Conservation (phyloP, 2,329 filamentous ascomycete species). For the Phaeosphaeria sp. region DNA sequence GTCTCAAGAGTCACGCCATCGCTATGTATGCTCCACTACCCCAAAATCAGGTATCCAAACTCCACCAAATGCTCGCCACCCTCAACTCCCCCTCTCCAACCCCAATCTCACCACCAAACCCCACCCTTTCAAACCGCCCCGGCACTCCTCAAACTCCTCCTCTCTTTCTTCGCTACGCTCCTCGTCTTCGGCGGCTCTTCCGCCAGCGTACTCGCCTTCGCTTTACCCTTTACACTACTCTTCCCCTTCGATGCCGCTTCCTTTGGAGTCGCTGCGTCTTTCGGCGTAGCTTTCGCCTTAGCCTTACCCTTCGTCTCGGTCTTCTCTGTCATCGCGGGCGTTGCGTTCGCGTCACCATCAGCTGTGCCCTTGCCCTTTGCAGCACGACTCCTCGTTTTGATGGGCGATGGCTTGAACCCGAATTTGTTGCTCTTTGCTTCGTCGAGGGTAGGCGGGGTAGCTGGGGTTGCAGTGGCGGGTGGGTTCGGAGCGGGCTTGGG, state of each 20-base stretch:
- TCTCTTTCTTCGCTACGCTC: conserved; percentile 9
- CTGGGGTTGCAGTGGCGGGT: neutral
- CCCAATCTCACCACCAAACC: neutral
- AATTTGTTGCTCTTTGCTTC: conserved; percentile 4
- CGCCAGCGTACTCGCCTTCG: neutral
- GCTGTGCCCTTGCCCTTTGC: neutral
- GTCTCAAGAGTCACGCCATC: too few species aligned
- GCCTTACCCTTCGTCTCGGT: neutral
- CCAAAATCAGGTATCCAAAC: too few species aligned
- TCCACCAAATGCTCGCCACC: too few species aligned
- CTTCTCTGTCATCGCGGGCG: neutral
- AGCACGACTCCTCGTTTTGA: neutral
- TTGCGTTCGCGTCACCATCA: neutral
- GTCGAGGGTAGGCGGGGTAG: neutral
- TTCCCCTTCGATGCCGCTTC: neutral
- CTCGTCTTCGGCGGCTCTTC: conserved; percentile 10
- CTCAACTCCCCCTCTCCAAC: neutral
- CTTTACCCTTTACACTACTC: neutral
- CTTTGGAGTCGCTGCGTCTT: too few species aligned
- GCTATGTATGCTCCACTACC: too few species aligned
- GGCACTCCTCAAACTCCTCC: conserved; percentile 17
- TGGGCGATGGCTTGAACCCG: conserved; percentile 5
- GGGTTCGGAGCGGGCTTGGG: neutral
- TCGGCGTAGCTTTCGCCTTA: neutral
- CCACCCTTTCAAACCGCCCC: too few species aligned